Base-by-base conservation (phyloP, 106 monocot species). In the Amphibolis antarctica region DNA sequence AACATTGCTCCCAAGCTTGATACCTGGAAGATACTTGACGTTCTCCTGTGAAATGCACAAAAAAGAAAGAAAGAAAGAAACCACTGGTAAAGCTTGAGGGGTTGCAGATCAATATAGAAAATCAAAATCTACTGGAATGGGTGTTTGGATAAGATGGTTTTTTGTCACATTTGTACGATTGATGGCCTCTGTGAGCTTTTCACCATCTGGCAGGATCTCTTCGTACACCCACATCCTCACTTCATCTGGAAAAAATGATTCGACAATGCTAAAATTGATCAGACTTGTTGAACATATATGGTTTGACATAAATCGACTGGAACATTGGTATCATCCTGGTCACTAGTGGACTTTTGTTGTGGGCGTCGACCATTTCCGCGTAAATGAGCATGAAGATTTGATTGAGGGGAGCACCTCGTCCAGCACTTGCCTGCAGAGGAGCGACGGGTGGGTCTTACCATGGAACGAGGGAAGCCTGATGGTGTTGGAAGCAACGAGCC, bases 221-320 rank as follows among this genome's bases (percentile, higher is more conserved):
- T 93, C 93, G 63, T 74, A 81, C 50, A 93, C 88, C 93, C 93
- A 93, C 88, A 93, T 88, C 76, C 84, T 81, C 21, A 93, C 88
- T 76, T 93, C 88, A 80, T 88, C 88, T 86, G 47, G 28, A 55
- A 64, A 48, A 43, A 45, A n/a, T n/a, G n/a, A n/a, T 20, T 57
- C 42, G 18, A 60, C 5, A 42, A 1, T 43, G 42, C 5, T 24
- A 54, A 24, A 3, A 17, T 22, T 6, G 54, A 22, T 54, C 19
- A 13, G 19, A 12, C 18, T 19, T 10, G n/a, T 19, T 19, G n/a
- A 17, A 53, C 9, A 15, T 4, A 4, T 19, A 19, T 53, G 21
- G 17, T 23, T 23, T 11, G 12, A 12, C 24, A n/a, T n/a, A n/a
- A n/a, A n/a, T n/a, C n/a, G n/a, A n/a, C n/a, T n/a, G n/a, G n/a